Conservation (phyloP, 2,329 filamentous ascomycete genomes). For the Penicillium sp. region DNA sequence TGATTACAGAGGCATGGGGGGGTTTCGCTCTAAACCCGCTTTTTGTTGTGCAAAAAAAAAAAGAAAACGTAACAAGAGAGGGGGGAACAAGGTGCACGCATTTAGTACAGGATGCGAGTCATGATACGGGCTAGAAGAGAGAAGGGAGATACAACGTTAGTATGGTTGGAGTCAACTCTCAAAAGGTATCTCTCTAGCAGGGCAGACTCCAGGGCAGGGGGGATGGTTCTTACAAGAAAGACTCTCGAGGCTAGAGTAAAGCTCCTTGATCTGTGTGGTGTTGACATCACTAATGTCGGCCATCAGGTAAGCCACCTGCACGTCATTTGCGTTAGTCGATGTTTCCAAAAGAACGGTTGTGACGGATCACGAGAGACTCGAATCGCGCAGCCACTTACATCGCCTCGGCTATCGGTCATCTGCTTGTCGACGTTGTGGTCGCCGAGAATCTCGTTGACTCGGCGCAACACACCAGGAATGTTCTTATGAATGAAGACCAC, state of each 20-base stretch:
- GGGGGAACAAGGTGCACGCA: neutral
- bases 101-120: constrained; percentile 42
- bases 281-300: constrained; percentile 90
- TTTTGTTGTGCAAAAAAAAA: neutral
- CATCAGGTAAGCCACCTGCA: constrained; percentile 84
- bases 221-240: constrained; percentile 62
- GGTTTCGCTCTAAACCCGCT: no score
- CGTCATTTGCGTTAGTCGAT: constrained; percentile 13
- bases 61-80: no score
- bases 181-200: neutral
- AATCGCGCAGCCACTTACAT: constrained; percentile 49
- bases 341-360: no score
- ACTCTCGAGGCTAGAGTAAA: constrained; percentile 75
- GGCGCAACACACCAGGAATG: constrained; percentile 86
- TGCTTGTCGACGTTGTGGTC: constrained; percentile 99
- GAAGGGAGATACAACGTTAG: constrained; percentile 8
- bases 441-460: constrained; percentile 91
- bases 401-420: constrained; percentile 90
- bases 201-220: neutral
- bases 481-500: constrained; percentile 97
- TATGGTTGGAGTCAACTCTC: neutral
- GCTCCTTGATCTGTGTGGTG: constrained; percentile 72
- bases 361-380: no score
- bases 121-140: constrained; percentile 38
- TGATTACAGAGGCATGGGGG: constrained; percentile 15